Conservation (phyloP, 2,329 filamentous ascomycete genomes). For the Fusarium sp. region DNA sequence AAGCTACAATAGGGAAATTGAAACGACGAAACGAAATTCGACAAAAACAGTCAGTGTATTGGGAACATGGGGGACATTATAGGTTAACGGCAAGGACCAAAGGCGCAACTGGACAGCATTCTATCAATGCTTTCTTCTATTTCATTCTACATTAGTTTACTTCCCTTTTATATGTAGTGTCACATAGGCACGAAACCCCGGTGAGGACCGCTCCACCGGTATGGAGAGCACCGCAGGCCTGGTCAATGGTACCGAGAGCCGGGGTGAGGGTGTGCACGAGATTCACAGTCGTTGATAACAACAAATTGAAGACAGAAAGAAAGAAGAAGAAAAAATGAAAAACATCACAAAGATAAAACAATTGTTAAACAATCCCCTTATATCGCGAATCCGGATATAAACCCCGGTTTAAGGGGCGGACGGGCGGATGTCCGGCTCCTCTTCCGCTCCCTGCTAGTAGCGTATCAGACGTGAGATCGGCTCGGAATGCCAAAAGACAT, state of each 20-base stretch:
- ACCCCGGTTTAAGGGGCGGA: constrained; percentile 17
- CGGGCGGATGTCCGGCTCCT: constrained; percentile 27
- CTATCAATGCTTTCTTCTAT: constrained; percentile 34
- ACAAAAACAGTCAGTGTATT: constrained; percentile 25
- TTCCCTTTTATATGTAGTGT: constrained; percentile 33
- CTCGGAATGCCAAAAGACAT: too few species aligned
- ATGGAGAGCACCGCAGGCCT: constrained; percentile 34
- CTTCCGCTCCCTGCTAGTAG: constrained; percentile 24
- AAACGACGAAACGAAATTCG: constrained; percentile 36
- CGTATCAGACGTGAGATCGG: constrained; percentile 18
- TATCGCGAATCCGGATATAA: constrained; percentile 2
- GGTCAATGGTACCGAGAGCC: constrained; percentile 34
- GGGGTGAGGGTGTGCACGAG: constrained; percentile 12
- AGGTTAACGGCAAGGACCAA: constrained; percentile 26
- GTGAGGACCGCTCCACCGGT: constrained; percentile 38
- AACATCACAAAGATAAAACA: not conserved
- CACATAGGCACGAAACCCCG: constrained; percentile 39
- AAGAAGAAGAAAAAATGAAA: not conserved
- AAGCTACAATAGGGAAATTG: constrained; percentile 34
- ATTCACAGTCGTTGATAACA: constrained; percentile 31
- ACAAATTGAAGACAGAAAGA: constrained; percentile 21
- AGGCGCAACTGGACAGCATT: constrained; percentile 42
- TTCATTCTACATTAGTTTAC: constrained; percentile 12
- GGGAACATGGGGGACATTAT: constrained; percentile 33
- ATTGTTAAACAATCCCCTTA: constrained; percentile 3